Conservation (phyloP, 345 rosid genomes). For the Erucastrum elatum region DNA sequence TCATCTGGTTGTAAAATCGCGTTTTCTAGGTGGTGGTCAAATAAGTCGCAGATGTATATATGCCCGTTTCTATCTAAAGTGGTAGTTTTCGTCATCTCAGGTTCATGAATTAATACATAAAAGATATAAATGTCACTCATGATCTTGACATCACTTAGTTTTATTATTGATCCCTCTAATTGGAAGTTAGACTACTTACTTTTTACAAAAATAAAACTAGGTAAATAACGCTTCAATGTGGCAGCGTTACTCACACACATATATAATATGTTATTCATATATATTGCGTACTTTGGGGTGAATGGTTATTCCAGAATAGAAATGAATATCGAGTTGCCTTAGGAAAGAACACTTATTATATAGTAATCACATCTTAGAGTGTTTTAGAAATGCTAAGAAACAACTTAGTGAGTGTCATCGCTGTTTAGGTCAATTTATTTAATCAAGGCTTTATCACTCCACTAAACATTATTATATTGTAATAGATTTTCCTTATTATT, state of each 20-base stretch:
- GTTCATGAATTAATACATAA: conserved; percentile 3
- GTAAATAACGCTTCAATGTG: background rate
- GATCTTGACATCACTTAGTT: conserved; percentile 37
- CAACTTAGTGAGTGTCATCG: conserved; percentile 13
- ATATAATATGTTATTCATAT: background rate
- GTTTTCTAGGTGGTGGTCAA: conserved; percentile 26
- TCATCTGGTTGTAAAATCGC: conserved; percentile 34
- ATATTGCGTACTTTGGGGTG: conserved; percentile 8
- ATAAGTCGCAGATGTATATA: conserved; percentile 19
- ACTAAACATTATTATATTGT: conserved; percentile 11
- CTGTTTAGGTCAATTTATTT: conserved; percentile 23
- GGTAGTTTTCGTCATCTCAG: conserved; percentile 32
- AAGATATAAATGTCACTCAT: conserved; percentile 9
- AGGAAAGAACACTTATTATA: conserved; percentile 15
- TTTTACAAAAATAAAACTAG: background rate
- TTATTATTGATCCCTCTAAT: background rate
- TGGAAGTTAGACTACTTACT: background rate
- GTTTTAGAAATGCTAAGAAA: conserved; percentile 6
- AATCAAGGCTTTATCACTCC: conserved; percentile 30
- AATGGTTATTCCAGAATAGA: conserved; percentile 15
- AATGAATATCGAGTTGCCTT: conserved; percentile 35
- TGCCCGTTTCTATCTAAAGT: conserved; percentile 27
- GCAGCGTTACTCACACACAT: background rate
- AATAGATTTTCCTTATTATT: conserved; percentile 3
- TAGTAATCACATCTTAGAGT: conserved; percentile 16